Percentiles rank a stretch among this genome's conserved stretches.
These are phyloP conservation scores for Chlorella sp. DNA, from an alignment of 139 green algal species.

Conservation along the genomic window DNA sequence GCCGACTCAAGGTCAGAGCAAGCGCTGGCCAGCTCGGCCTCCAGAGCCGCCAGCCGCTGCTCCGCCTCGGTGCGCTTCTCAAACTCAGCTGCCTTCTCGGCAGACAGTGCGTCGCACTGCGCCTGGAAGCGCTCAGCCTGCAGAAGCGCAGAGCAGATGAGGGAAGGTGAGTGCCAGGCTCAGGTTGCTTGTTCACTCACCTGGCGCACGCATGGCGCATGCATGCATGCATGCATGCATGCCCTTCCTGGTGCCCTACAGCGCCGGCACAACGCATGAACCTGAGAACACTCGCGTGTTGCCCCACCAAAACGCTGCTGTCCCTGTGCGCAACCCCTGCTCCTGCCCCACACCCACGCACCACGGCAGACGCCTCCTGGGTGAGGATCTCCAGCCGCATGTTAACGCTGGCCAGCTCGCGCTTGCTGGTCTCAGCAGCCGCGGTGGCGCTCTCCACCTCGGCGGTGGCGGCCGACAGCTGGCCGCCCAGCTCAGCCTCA, in stretches of 20 bases:
- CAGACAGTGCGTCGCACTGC: background rate
- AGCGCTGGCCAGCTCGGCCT: conserved; percentile 10
- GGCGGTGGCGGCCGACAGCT: background rate
- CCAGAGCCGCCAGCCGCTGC: conserved; percentile 3
- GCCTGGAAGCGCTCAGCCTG: conserved; percentile 1
- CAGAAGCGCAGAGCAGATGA: background rate
- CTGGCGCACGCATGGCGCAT: background rate
- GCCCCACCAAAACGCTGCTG: too few species aligned
- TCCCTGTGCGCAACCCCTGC: too few species aligned
- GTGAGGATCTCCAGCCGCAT: conserved; percentile 31
- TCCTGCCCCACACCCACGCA: background rate
- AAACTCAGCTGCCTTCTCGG: background rate
- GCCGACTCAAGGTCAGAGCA: conserved; percentile 23
- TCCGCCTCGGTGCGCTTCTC: background rate
- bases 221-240: too few species aligned
- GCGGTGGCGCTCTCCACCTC: background rate
- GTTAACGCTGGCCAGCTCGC: conserved; percentile 28
- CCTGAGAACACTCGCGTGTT: too few species aligned
- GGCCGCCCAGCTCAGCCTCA: conserved; percentile 17
- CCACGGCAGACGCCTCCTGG: conserved; percentile 8
- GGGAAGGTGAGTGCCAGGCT: background rate
- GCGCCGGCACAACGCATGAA: too few species aligned
- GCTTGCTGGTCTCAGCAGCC: conserved; percentile 4
- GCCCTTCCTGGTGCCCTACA: too few species aligned
- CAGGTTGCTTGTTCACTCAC: too few species aligned